Base-by-base conservation (phyloP, 1,284 basidiomycete genomes). In the Thecaphora thlaspeos region DNA sequence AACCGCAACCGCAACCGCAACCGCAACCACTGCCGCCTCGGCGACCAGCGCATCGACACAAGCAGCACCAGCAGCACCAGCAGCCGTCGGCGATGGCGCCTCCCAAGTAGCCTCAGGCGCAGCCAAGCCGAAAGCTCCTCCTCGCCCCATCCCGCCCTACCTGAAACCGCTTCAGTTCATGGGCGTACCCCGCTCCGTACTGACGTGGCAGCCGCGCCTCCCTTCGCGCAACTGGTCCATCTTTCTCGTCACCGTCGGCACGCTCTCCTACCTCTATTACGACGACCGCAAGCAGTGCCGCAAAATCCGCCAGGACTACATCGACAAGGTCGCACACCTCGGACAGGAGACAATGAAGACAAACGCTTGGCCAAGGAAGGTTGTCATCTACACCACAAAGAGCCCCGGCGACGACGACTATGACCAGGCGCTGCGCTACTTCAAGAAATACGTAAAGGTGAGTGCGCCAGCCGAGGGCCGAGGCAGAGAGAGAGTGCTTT, bases 331-430 rank as follows among this genome's bases (percentile, higher is more conserved):
- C 57, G 84, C 85, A 73, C 83, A 87, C 63, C 81, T 91, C 19
- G 83, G 88, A 2, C 84, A 89, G 56, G 83, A 86, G 61, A 83
- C 85, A 1, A 80, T 89, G 48, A 82, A 82, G 49, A 84, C 85
- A 24, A 79, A 86, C 66, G 90, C 87, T 24, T 81, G 83, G 55
- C 86, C 89, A 5, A 84, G 93, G 41, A 90, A 87, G 77, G 87
- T 96, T 52, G 86, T 83, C 2, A 91, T 97, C 19, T 91, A 90
- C 73, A 90, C 87, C 26, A 85, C 86, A 36, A 89, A 89, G 76
- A 94, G 91, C 85, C 91, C 93, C 1, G 92, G 90, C 43, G 95
- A 98, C 78, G 91, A 94, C 72, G 92, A 97, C 75, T 86, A 86
- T 66, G 87, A 92, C 76, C 86, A 89, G 60, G 85, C 86, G 48